Base-by-base conservation (phyloP, 352 stramenopile genomes). In the Phytopythium kandeliae region DNA sequence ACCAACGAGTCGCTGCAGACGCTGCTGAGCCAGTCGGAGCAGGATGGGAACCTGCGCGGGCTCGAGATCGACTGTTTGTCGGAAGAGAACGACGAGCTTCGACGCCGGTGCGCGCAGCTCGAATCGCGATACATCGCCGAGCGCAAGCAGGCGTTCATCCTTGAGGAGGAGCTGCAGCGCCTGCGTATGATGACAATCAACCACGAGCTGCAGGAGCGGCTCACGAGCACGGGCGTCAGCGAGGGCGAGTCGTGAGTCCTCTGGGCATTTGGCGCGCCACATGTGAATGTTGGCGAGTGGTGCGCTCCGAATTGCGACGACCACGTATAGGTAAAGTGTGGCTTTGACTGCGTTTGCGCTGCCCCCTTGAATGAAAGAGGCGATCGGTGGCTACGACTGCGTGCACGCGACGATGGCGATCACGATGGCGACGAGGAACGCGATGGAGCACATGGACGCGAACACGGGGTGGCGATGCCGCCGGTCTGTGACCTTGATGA, bases 81-180 rank as follows among this genome's bases (percentile, higher is more conserved):
- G 34, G 77, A 90, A 56, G 81, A 92, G 51, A 92, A 90, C 57
- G 75, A 89, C 45, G 71, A 84, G 43, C 61, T 89, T n/a, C 65
- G 74, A 11, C 73, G 78, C 38, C 78, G 74, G 8, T 87, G 65
- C 43, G 67, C 58, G n/a, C 59, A 74, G 40, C 65, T 92, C 25
- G 78, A 92, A 45, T 57, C 62, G 7, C 74, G 76, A 42, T 89
- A 87, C 62, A 74, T 85, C 22, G 74, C 87, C 37, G 74, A 90
- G 58, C 71, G 73, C 43, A 85, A 86, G 38, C 60, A 74, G 21
- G 71, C 67, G 48, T 74, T 78, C 38, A 58, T 75, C 8, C 58
- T 90, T 11, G 74, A 90, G 49, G 71, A 90, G 22, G 74, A 90
- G 41, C 57, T 86, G 24, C 62, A 85, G 54, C 70, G 65, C 37